Evolutionary conservation across 805 yeast species (phyloP), one percentile per base, ranked within the genome.

Genomic region (Ogataea pignaliae): DNA sequence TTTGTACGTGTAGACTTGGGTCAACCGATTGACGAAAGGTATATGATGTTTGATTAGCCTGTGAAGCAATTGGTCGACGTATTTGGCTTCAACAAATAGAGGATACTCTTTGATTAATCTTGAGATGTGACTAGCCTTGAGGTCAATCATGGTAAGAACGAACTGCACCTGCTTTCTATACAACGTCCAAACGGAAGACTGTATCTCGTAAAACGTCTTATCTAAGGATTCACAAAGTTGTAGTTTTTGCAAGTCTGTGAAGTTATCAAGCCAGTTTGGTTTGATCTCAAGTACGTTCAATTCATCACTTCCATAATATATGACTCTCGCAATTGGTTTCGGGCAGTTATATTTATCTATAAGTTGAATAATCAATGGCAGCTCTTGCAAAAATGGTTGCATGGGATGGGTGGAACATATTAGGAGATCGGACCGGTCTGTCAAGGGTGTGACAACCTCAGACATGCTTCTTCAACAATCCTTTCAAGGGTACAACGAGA

Each of bases 291-390:
- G 29, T 16, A 37, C 11, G 3, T 30, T 9, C 16, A 37, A 37
- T 9, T 16, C 8, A 2, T 30, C 12, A 7, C 21, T 4, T 5
- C 21, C 5, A 16, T 30, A 37, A 3, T 10, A 16, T 10, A 30
- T 9, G 16, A 29, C 18, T 9, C 13, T 13, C 3, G 29, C 9
- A 15, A 18, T 30, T 21, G 28, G 14, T 37, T 31, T 37, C 4
- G 40, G 40, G 10, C 16, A 29, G 14, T 16, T 37, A 17, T 37
- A 37, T 21, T 37, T 37, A n/a, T 37, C 40, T 10, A 37, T 30
- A 15, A 37, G 34, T 18, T 30, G 29, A 17, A 37, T 28, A 9
- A 37, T 30, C 15, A 37, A 14, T 13, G 40, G 40, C 12, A 37
- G 29, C 16, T 37, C 40, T 13, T 37, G 16, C 29, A 29, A 18